Evolutionary conservation across 2,329 filamentous ascomycete genomes (phyloP), one percentile per base, ranked within the genome.

Genomic region (Cryphonectria naterciae): DNA sequence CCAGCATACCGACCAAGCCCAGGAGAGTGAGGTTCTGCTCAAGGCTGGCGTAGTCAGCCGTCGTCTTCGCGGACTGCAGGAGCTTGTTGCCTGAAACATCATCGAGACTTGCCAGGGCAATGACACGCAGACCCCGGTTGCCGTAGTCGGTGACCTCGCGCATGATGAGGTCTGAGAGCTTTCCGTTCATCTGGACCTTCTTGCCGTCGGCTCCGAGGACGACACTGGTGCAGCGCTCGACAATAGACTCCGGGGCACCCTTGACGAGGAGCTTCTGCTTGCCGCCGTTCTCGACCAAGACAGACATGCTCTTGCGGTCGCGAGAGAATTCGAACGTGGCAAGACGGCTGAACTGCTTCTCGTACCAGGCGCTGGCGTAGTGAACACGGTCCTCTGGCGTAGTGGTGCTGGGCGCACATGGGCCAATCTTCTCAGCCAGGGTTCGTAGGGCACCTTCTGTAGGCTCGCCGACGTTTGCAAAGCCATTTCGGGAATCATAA

Each of bases 251-350:
- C 7, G 96, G 96, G 28, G 97, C 96, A 77, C 96, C 96, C 84
- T 99, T 99, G 75, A 99, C 95, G 65, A 99, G 87, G 15, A 99
- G 90, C 80, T 92, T 94, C 83, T 96, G 89, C 67, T 89, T 82
- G 65, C 86, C 85, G 69, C 88, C 91, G 68, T 88, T 87, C 74
- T 92, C 88, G 73, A 97, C 93, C 71, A 98, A 85, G 49, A 99
- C 97, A 64, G 96, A 99, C 96, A 99, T 99, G 82, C 95, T 98
- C 89, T 99, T 99, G 74, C 96, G 90, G 81, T 99, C 96, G 76
- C 96, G 91, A 1, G 96, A 98, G 83, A 99, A 99, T 80, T 99
- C 96, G 77, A 94, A 99, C 15, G 94, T 97, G 11, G 95, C 92
- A 70, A 97, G 86, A 58, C 92, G 90, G 67, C 90, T 89, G 65